Evolutionary conservation across 2,329 filamentous ascomycete species (phyloP).

Genomic region (Ceratocystis variospora): DNA sequence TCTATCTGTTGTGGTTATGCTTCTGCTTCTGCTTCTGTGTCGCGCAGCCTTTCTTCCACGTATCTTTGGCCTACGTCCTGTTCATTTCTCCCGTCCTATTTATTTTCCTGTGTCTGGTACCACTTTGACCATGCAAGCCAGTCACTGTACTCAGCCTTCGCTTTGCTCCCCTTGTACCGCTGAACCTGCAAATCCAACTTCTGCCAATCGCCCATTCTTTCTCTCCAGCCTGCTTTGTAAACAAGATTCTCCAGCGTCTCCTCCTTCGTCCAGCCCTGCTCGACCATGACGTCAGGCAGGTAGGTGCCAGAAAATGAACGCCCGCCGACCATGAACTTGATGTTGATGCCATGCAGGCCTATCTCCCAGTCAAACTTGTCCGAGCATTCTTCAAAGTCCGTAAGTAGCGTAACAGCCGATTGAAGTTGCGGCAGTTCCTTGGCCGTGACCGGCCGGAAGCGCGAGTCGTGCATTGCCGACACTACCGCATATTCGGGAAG

Average conservation of each 20-base stretch:
- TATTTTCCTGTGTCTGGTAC: conserved; percentile 33
- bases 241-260: conserved; percentile 81
- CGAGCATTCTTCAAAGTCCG: conserved; percentile 63
- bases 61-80: background rate
- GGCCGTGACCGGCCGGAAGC: conserved; percentile 43
- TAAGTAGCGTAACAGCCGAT: conserved; percentile 67
- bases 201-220: conserved; percentile 64
- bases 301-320: conserved; percentile 75
- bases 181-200: conserved; percentile 67
- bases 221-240: conserved; percentile 87
- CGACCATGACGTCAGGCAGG: conserved; percentile 75
- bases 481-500: conserved; percentile 71
- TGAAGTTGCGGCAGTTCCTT: conserved; percentile 44
- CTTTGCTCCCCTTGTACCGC: conserved; percentile 75
- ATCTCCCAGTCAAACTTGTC: conserved; percentile 74
- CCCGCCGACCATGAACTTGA: conserved; percentile 64
- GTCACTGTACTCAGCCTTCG: conserved; percentile 53
- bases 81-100: background rate
- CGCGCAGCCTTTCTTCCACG: background rate
- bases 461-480: conserved; percentile 52
- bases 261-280: conserved; percentile 92
- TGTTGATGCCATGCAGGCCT: conserved; percentile 73
- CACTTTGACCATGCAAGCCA: conserved; percentile 72
- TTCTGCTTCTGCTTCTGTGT: conserved; percentile 3
- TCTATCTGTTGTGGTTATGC: background rate